Evolutionary conservation across 2,329 filamentous ascomycete genomes (phyloP).

Genomic region (Fusarium graminum): DNA sequence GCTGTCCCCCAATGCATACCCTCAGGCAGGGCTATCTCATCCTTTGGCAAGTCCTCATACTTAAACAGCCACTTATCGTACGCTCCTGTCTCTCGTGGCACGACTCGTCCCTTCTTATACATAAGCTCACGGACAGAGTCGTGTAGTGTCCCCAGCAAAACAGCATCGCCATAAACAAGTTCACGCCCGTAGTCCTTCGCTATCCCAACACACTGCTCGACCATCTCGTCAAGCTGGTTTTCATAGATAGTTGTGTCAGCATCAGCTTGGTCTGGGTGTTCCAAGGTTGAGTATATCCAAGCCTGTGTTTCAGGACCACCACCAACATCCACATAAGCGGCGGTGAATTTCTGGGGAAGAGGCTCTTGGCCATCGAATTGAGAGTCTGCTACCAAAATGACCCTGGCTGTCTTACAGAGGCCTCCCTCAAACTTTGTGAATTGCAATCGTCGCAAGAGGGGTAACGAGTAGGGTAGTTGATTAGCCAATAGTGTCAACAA

Average conservation of each 20-base stretch:
- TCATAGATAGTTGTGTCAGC: slow-evolving; percentile 44
- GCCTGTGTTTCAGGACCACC: slow-evolving; percentile 73
- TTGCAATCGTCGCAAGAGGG: slow-evolving; percentile 73
- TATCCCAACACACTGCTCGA: slow-evolving; percentile 50
- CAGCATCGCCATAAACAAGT: slow-evolving; percentile 44
- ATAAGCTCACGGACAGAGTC: slow-evolving; percentile 48
- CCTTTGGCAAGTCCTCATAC: slow-evolving; percentile 58
- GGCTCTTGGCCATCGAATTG: not conserved
- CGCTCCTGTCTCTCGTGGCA: slow-evolving; percentile 46
- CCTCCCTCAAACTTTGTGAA: slow-evolving; percentile 62
- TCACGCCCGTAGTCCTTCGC: slow-evolving; percentile 41
- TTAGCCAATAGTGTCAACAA: slow-evolving; percentile 63
- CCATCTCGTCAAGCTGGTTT: slow-evolving; percentile 52
- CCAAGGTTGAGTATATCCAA: slow-evolving; percentile 71
- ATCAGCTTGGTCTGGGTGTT: slow-evolving; percentile 49
- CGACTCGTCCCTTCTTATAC: slow-evolving; percentile 46
- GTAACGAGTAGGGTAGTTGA: slow-evolving; percentile 70
- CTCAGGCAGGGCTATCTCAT: slow-evolving; percentile 53
- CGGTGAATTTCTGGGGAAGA: slow-evolving; percentile 58
- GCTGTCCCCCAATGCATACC: slow-evolving; percentile 70
- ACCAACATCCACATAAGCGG: slow-evolving; percentile 72
- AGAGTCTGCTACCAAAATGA: slow-evolving; percentile 55
- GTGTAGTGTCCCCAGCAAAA: slow-evolving; percentile 56
- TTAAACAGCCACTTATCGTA: slow-evolving; percentile 72
- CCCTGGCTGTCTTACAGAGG: slow-evolving; percentile 58